phyloP scores from a whole-genome alignment of 2,329 filamentous ascomycete genomes.

The Paracorniculantispora psalliotae region DNA sequence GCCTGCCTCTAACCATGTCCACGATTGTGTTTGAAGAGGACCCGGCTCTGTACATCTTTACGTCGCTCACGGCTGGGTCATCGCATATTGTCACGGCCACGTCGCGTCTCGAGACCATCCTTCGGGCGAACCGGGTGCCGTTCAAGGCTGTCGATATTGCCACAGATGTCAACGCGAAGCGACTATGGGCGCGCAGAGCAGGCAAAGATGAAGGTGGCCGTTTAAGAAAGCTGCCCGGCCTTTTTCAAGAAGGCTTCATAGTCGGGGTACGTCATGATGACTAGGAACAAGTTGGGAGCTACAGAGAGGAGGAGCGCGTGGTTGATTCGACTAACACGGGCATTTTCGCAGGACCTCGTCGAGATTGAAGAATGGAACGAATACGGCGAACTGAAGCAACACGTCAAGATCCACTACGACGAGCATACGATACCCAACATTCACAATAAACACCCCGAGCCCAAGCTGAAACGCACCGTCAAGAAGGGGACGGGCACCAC shows the following conservation, averaged over 20 bases:
- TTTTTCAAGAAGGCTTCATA: constrained; percentile 83
- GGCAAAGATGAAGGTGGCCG: constrained; percentile 63
- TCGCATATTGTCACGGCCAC: constrained; percentile 96
- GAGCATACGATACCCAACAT: constrained; percentile 55
- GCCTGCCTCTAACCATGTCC: constrained; percentile 12
- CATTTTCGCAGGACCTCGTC: constrained; percentile 69
- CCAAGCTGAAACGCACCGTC: constrained; percentile 26
- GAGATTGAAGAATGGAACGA: constrained; percentile 99
- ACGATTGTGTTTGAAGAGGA: constrained; percentile 52
- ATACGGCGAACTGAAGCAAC: constrained; percentile 88
- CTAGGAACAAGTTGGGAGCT: background rate
- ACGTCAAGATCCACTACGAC: constrained; percentile 66
- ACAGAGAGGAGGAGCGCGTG: background rate
- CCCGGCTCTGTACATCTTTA: constrained; percentile 85
- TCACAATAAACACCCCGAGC: constrained; percentile 45
- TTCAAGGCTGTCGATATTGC: constrained; percentile 91
- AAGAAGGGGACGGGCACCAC: constrained; percentile 28
- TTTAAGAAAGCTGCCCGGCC: constrained; percentile 72
- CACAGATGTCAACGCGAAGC: constrained; percentile 81
- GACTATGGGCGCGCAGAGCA: constrained; percentile 80
- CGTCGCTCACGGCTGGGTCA: constrained; percentile 89
- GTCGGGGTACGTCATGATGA: constrained; percentile 63
- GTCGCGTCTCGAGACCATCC: constrained; percentile 89
- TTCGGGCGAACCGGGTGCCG: constrained; percentile 88
- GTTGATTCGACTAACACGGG: background rate